Percentiles rank a stretch among this genome's conserved stretches.
Conservation (phyloP, 2,329 filamentous ascomycete species). For the Beauveria rudraprayagi region DNA sequence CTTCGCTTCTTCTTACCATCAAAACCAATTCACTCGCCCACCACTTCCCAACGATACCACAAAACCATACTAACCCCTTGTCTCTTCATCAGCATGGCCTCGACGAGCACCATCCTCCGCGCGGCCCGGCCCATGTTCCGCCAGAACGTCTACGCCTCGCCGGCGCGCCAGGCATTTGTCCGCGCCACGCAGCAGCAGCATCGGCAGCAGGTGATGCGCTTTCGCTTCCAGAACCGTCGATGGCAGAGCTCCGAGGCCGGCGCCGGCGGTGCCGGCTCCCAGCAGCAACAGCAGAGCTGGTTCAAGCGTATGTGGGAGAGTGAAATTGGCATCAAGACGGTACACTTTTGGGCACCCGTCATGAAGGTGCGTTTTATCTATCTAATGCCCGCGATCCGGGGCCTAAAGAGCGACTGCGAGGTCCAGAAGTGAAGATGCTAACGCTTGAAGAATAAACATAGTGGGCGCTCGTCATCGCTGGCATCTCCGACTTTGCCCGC, state of each 20-base stretch:
- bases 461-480: conserved; percentile 90
- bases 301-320: conserved; percentile 79
- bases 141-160: conserved; percentile 43
- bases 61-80: neutral
- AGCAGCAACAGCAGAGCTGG: conserved; percentile 39
- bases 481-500: conserved; percentile 83
- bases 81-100: conserved; percentile 27
- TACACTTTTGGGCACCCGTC: conserved; percentile 97
- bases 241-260: conserved; percentile 61
- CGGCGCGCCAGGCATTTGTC: conserved; percentile 46
- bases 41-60: neutral
- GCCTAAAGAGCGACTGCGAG: neutral
- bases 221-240: conserved; percentile 45
- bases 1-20: neutral
- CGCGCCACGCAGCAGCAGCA: conserved; percentile 33
- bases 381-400: too few species aligned
- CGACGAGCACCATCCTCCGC: conserved; percentile 43
- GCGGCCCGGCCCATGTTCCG: conserved; percentile 49
- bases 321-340: conserved; percentile 78
- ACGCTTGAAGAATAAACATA: conserved; percentile 24
- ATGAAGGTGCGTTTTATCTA: conserved; percentile 51
- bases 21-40: neutral
- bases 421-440: neutral
- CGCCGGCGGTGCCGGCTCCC: conserved; percentile 21
- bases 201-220: conserved; percentile 28